Evolutionary conservation across 164 flowering plant species (phyloP), one percentile per base, ranked within the genome.

Genomic region (Buxus sempervirens): DNA sequence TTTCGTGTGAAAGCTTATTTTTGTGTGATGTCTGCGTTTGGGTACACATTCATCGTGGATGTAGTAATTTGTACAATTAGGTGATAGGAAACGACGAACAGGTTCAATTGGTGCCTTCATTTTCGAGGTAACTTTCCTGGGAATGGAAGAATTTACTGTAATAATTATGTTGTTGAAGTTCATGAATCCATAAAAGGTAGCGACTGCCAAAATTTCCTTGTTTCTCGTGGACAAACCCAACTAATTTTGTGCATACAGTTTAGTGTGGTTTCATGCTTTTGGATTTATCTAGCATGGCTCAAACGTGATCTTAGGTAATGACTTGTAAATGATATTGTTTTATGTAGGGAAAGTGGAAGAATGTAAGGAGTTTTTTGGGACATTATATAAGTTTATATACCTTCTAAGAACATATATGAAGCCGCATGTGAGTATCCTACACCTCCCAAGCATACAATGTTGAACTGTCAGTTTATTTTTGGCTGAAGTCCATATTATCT

Each of bases 371-470:
- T 87, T 82, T 69, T 87, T 88, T 62, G 62, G 75, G 73, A 85
- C 85, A 16, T 67, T 88, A 25, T 93, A 93, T 73, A 84, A 82
- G 59, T 88, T 89, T 75, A 78, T 87, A 48, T 93, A 91, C 78
- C 85, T 88, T 56, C 81, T 85, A 66, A 92, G 92, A 69, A 93
- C 98, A n/a, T 89, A 84, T 79, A 42, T 89, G 63, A 93, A 93
- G 77, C 98, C 96, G 58, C 84, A 90, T 77, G 96, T 93, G 75
- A 84, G 98, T 84, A 63, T 48, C 56, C 20, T 2, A 58, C 23
- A 41, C 56, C 21, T 72, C 66, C 53, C 19, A 22, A 49, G 26
- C 18, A 24, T 51, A 15, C 32, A 14, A 49, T 36, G 8, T 57
- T 51, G 45, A 25, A 27, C 8, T 62, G 21, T 41, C 25, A 1